A percentile compares a stretch with the other conserved stretches of the same genome.
These are phyloP conservation scores for Globisporangium middletonii DNA, from an alignment of 352 stramenopile species.

Conservation along the genomic window DNA sequence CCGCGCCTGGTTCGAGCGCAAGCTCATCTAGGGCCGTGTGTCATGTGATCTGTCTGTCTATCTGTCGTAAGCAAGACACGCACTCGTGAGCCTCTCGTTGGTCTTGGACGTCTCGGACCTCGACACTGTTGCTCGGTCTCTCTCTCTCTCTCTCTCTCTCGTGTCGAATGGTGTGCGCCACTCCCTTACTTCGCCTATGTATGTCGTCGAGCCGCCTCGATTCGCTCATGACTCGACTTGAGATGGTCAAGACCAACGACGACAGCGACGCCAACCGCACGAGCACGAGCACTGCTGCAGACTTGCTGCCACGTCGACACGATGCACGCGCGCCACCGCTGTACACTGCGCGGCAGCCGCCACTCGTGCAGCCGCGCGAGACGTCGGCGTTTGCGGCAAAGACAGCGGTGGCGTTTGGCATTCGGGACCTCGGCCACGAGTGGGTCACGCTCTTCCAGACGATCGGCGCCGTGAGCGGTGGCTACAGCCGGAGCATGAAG, in stretches of 20 bases:
- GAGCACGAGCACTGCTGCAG: neutral
- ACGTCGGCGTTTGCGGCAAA: slow-evolving; percentile 31
- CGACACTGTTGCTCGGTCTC: no score
- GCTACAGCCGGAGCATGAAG: slow-evolving; percentile 29
- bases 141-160: no score
- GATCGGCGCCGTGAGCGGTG: slow-evolving; percentile 22
- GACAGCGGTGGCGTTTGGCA: slow-evolving; percentile 18
- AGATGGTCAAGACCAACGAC: slow-evolving; percentile 1
- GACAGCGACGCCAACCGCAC: slow-evolving; percentile 2
- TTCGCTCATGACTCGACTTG: no score
- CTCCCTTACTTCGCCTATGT: no score
- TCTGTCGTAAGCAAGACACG: no score
- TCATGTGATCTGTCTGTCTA: neutral
- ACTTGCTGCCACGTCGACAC: neutral
- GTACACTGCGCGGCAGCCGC: slow-evolving; percentile 40
- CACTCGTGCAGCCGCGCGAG: slow-evolving; percentile 44
- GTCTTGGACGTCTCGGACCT: no score
- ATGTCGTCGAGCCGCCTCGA: no score
- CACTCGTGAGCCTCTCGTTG: neutral
- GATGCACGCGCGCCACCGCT: slow-evolving; percentile 14
- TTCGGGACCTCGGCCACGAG: slow-evolving; percentile 44
- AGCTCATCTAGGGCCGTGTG: neutral
- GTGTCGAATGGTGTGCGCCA: no score
- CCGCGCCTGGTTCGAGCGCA: slow-evolving; percentile 28
- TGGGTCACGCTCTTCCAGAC: slow-evolving; percentile 54